Percentiles rank a stretch among this genome's conserved stretches.
Conservation (phyloP, 345 rosid genomes). For the Balakata baccata region DNA sequence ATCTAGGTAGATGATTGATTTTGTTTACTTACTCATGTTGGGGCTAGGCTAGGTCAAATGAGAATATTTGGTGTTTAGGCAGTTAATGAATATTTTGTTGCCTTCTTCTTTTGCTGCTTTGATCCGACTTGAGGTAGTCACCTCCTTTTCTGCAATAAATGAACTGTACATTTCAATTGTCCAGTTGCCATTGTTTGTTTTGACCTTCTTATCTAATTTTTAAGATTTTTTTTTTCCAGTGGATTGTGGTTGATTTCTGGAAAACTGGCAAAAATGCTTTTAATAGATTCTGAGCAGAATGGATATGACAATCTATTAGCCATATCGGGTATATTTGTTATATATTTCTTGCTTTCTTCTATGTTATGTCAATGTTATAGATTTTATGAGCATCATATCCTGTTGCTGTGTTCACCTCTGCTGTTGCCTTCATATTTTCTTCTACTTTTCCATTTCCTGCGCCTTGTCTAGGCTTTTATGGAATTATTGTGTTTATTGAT, state of each 20-base stretch:
- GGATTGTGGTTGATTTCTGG: conserved; percentile 87
- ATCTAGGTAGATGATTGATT: neutral
- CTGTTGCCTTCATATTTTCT: neutral
- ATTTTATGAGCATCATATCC: neutral
- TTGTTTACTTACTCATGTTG: neutral
- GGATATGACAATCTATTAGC: conserved; percentile 57
- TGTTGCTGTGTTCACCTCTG: neutral
- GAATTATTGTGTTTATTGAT: neutral
- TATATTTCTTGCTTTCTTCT: conserved; percentile 9
- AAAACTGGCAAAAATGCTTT: conserved; percentile 75
- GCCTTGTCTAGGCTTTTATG: neutral
- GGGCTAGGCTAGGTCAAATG: neutral
- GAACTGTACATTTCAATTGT: neutral
- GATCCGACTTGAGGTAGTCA: neutral
- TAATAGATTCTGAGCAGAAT: conserved; percentile 75
- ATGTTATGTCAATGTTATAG: conserved; percentile 11
- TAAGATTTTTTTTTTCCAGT: conserved; percentile 25
- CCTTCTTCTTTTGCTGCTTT: neutral
- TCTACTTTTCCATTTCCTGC: neutral
- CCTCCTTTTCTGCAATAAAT: neutral
- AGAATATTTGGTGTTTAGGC: neutral
- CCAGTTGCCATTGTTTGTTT: neutral
- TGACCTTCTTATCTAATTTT: conserved; percentile 7
- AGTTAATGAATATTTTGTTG: neutral
- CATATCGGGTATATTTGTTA: conserved; percentile 59